A percentile compares a stretch with the other conserved stretches of the same genome.
Conservation (phyloP, 2,329 filamentous ascomycete genomes). For the Didymella arachidicola region DNA sequence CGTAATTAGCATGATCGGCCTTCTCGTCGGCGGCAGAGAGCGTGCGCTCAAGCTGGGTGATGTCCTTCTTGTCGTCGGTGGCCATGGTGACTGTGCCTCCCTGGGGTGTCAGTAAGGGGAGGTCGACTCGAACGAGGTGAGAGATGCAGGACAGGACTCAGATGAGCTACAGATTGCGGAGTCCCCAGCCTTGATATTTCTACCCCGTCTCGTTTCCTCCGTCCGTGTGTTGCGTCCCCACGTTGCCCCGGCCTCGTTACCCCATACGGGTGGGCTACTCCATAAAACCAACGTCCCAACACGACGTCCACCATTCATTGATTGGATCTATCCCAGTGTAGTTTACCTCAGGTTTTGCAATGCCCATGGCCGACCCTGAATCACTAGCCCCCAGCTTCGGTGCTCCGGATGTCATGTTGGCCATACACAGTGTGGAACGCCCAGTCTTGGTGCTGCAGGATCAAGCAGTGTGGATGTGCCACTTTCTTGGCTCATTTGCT, state of each 20-base stretch:
- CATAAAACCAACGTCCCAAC: constrained; percentile 30
- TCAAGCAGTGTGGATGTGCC: constrained; percentile 35
- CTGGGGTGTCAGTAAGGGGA: constrained; percentile 20
- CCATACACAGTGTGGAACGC: constrained; percentile 33
- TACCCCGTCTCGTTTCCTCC: constrained; percentile 30
- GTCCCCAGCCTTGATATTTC: constrained; percentile 32
- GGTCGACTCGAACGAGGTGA: constrained; percentile 16
- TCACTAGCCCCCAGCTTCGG: constrained; percentile 23
- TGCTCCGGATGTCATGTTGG: constrained; percentile 21
- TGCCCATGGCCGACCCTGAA: constrained; percentile 13
- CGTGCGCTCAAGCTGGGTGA: constrained; percentile 59
- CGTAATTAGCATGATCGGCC: constrained; percentile 64
- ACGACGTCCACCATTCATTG: constrained; percentile 20
- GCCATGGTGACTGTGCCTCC: constrained; percentile 34
- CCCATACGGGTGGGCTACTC: constrained; percentile 33
- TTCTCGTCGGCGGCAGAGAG: constrained; percentile 56
- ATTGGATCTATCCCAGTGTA: constrained; percentile 11
- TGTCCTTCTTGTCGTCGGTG: constrained; percentile 39
- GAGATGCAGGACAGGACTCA: constrained; percentile 25
- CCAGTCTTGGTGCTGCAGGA: constrained; percentile 22
- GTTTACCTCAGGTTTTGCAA: constrained; percentile 20
- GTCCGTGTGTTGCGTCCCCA: constrained; percentile 29
- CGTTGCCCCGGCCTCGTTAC: constrained; percentile 28
- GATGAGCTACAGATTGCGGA: constrained; percentile 28
- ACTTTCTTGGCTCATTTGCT: constrained; percentile 33